Evolutionary conservation across 2,329 filamentous ascomycete species (phyloP).

Genomic region (Colletotrichum lentis): DNA sequence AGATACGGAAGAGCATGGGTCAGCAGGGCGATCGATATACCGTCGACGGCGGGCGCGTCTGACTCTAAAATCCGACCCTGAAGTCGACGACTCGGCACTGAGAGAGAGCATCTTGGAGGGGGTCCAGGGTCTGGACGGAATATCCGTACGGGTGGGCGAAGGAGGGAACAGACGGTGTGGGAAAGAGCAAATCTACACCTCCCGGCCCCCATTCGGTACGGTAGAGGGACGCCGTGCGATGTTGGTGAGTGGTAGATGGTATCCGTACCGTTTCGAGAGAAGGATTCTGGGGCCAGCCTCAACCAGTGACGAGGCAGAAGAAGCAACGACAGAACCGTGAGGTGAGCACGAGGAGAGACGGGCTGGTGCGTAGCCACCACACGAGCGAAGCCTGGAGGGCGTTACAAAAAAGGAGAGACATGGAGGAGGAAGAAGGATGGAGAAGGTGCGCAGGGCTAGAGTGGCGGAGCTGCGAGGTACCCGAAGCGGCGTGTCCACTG

Average conservation of each 20-base stretch:
- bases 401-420: not conserved
- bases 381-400: not conserved
- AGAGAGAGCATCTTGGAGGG: not conserved
- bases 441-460: slow-evolving; percentile 9
- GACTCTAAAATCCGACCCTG: slow-evolving; percentile 6
- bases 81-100: slow-evolving; percentile 16
- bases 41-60: slow-evolving; percentile 18
- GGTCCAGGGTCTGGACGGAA: not conserved
- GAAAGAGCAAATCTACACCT: not conserved
- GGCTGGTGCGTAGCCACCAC: not conserved
- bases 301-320: slow-evolving; percentile 16
- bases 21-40: slow-evolving; percentile 17
- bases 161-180: not conserved
- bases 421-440: not conserved
- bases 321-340: slow-evolving; percentile 15
- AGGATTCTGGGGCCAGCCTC: slow-evolving; percentile 11
- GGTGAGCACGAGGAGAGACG: slow-evolving; percentile 15
- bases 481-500: slow-evolving; percentile 17
- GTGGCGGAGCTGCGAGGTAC: slow-evolving; percentile 36
- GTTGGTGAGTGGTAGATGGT: not conserved
- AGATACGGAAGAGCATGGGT: not conserved
- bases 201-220: not conserved
- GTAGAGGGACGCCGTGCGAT: not conserved
- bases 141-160: not conserved
- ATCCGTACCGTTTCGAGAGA: slow-evolving; percentile 3